These are phyloP conservation scores for Cyberlindnera xishuangbannaensis DNA, from an alignment of 805 yeast species.

Conservation along the genomic window DNA sequence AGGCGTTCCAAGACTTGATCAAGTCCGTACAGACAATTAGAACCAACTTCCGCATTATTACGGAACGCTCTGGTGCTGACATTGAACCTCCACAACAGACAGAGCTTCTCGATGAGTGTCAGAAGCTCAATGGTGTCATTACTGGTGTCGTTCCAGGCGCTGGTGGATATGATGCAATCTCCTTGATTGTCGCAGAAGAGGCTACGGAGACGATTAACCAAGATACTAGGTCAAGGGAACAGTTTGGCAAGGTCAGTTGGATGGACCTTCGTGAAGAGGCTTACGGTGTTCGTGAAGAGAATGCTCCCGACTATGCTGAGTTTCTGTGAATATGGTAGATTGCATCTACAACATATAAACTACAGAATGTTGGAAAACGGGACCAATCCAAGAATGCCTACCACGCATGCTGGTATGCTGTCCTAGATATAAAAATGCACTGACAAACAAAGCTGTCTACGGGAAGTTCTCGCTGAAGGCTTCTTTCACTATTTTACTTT, in stretches of 20 bases:
- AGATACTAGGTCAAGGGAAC: slow-evolving; percentile 23
- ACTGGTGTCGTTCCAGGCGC: slow-evolving; percentile 99
- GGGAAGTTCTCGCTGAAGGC: too few relatives aligned
- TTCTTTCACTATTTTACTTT: too few relatives aligned
- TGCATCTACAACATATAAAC: too few relatives aligned
- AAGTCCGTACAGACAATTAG: slow-evolving; percentile 48
- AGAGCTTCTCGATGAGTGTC: slow-evolving; percentile 51
- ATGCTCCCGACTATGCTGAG: slow-evolving; percentile 25
- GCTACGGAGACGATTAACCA: slow-evolving; percentile 31
- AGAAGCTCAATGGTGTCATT: slow-evolving; percentile 61
- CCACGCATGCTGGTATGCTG: too few relatives aligned
- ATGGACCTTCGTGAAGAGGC: slow-evolving; percentile 58
- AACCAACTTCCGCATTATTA: slow-evolving; percentile 49
- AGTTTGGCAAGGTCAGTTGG: slow-evolving; percentile 55
- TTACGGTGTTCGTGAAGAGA: slow-evolving; percentile 49
- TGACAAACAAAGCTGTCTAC: too few relatives aligned
- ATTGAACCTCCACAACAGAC: slow-evolving; percentile 85
- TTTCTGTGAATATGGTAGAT: slow-evolving; percentile 9
- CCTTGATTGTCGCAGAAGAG: slow-evolving; percentile 54
- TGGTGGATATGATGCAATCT: slow-evolving; percentile 93
- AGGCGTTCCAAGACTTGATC: slow-evolving; percentile 31
- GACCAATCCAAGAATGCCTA: too few relatives aligned
- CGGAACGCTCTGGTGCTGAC: slow-evolving; percentile 69
- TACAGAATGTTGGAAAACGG: too few relatives aligned
- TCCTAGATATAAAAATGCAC: too few relatives aligned